Evolutionary conservation across 1,284 basidiomycete genomes (phyloP).

Genomic region (Trametes sp.): DNA sequence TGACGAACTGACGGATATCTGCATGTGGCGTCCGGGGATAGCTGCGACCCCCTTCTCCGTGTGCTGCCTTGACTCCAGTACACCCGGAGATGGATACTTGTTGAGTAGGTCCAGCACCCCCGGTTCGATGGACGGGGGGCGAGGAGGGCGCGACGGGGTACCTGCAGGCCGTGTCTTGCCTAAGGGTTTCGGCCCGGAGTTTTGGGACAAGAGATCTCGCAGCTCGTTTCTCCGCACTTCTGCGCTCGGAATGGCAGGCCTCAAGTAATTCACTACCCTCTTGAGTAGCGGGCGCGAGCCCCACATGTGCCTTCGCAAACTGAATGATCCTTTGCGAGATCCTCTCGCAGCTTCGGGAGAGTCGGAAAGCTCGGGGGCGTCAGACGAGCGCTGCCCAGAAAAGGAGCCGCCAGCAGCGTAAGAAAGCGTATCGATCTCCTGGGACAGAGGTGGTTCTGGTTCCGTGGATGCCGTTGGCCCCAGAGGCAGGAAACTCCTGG

Average conservation of each 20-base stretch:
- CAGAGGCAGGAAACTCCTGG: no score
- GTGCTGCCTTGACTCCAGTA: background rate
- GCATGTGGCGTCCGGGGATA: background rate
- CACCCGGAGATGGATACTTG: background rate
- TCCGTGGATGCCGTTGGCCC: no score
- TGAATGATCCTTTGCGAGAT: slow-evolving; percentile 11
- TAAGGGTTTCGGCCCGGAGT: background rate
- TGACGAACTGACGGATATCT: background rate
- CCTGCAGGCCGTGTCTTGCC: background rate
- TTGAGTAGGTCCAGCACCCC: slow-evolving; percentile 11
- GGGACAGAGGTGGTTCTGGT: background rate
- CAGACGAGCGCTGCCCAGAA: background rate
- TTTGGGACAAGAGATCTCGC: background rate
- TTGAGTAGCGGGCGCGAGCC: background rate
- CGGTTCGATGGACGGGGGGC: slow-evolving; percentile 4
- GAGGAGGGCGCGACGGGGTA: slow-evolving; percentile 7
- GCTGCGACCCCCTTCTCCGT: background rate
- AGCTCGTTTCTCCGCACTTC: slow-evolving; percentile 1
- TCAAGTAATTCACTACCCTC: background rate
- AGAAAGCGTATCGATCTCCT: background rate
- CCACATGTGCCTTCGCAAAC: background rate
- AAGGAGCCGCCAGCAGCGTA: background rate
- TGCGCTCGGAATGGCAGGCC: background rate
- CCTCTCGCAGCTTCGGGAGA: background rate
- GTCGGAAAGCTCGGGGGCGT: background rate